These are phyloP conservation scores for Carallia pectinifolia DNA, from an alignment of 345 rosid genomes.

Conservation along the genomic window DNA sequence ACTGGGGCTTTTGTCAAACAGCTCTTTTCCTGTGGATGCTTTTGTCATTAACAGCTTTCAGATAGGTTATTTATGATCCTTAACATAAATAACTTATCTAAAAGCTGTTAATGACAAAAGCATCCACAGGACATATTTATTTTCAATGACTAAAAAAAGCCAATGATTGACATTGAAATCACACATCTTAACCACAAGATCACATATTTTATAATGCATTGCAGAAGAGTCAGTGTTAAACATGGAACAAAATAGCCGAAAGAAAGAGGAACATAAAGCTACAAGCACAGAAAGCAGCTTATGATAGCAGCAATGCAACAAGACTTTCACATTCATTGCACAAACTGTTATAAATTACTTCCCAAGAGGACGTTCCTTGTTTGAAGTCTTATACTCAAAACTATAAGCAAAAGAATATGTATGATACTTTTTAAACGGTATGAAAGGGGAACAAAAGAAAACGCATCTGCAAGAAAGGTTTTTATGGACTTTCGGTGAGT, in stretches of 20 bases:
- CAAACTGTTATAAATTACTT: not conserved
- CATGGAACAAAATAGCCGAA: not conserved
- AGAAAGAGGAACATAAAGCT: not conserved
- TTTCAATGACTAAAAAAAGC: not conserved
- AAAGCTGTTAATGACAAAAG: not conserved
- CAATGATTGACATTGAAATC: not conserved
- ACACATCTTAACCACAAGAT: not conserved
- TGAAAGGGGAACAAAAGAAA: no score
- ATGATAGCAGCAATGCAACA: not conserved
- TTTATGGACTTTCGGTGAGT: not conserved
- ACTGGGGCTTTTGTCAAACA: slow-evolving; percentile 34
- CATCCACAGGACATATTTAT: not conserved
- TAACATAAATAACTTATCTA: not conserved
- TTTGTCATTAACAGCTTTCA: not conserved
- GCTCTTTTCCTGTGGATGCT: not conserved
- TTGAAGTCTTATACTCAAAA: not conserved
- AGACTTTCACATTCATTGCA: not conserved
- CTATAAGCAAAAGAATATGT: not conserved
- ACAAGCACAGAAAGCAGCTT: not conserved
- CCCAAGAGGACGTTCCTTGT: not conserved
- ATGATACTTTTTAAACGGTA: not conserved
- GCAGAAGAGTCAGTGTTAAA: not conserved
- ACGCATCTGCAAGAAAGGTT: no score
- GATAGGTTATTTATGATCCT: not conserved
- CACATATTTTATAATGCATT: not conserved